Evolutionary conservation across 352 stramenopile species (phyloP).

Genomic region (Halophytophthora batemanensis): DNA sequence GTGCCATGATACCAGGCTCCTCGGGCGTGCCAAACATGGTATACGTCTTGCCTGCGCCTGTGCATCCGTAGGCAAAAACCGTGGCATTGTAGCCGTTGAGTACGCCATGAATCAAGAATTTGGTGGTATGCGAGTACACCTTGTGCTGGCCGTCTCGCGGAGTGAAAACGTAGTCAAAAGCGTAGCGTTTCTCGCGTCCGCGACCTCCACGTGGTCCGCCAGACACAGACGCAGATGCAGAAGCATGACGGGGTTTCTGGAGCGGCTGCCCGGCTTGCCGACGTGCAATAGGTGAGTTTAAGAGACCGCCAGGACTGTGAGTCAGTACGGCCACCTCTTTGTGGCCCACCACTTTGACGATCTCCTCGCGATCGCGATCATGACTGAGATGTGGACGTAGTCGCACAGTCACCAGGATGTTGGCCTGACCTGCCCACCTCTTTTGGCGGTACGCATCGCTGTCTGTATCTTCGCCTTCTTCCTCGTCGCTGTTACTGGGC

Average conservation of each 20-base stretch:
- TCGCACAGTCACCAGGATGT: slow-evolving; percentile 88
- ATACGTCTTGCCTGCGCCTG: slow-evolving; percentile 88
- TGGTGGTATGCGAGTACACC: slow-evolving; percentile 87
- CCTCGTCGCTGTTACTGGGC: slow-evolving; percentile 1
- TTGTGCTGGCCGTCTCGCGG: slow-evolving; percentile 61
- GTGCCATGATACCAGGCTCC: slow-evolving; percentile 87
- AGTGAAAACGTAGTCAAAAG: slow-evolving; percentile 89
- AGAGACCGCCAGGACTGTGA: slow-evolving; percentile 5
- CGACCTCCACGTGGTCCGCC: slow-evolving; percentile 5
- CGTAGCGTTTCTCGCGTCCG: slow-evolving; percentile 82
- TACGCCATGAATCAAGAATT: slow-evolving; percentile 85
- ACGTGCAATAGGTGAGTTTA: slow-evolving; percentile 15
- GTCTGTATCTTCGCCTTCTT: slow-evolving; percentile 27
- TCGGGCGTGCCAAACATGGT: slow-evolving; percentile 88
- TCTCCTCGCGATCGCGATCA: slow-evolving; percentile 63
- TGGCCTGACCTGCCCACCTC: slow-evolving; percentile 86
- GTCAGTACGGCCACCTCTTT: slow-evolving; percentile 87
- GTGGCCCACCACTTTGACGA: slow-evolving; percentile 82
- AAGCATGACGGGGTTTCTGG: slow-evolving; percentile 35
- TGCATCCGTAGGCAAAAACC: slow-evolving; percentile 91
- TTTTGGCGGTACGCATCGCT: slow-evolving; percentile 69
- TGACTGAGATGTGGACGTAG: slow-evolving; percentile 78
- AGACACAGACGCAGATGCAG: slow-evolving; percentile 16
- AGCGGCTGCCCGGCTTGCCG: slow-evolving; percentile 25
- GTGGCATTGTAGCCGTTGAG: slow-evolving; percentile 90